phyloP scores from a whole-genome alignment of 2,329 filamentous ascomycete species.

The Zymoseptoria brevis region DNA sequence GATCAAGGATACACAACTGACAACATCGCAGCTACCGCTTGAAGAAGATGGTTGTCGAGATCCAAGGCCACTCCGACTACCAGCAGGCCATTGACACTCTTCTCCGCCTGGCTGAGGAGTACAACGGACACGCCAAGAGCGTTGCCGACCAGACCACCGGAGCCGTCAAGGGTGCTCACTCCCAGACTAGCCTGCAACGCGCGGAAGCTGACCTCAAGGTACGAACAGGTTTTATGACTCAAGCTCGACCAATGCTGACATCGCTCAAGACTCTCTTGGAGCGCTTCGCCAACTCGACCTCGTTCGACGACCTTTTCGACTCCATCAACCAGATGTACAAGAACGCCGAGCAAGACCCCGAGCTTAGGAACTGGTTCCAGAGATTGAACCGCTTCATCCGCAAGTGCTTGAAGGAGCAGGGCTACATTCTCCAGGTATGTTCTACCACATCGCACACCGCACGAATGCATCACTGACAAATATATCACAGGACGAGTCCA shows the following conservation, averaged over 20 bases:
- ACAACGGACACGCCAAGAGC: constrained; percentile 64
- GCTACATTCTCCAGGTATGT: constrained; percentile 60
- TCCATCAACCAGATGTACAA: constrained; percentile 78
- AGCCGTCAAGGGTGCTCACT: constrained; percentile 64
- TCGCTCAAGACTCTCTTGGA: constrained; percentile 69
- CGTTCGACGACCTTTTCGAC: constrained; percentile 74
- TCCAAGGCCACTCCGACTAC: constrained; percentile 92
- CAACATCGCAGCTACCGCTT: constrained; percentile 32
- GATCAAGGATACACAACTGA: neutral
- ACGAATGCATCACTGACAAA: neutral
- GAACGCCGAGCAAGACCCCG: constrained; percentile 77
- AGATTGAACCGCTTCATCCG: constrained; percentile 68
- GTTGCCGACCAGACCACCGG: constrained; percentile 57
- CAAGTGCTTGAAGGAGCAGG: constrained; percentile 77
- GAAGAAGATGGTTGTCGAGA: constrained; percentile 97
- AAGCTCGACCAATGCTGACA: constrained; percentile 43
- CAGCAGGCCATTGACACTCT: constrained; percentile 84
- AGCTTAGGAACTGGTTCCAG: constrained; percentile 86
- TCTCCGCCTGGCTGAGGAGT: constrained; percentile 74
- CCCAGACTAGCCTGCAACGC: constrained; percentile 53
- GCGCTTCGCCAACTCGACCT: constrained; percentile 92
- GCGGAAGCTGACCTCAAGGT: constrained; percentile 76
- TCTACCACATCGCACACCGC: neutral
- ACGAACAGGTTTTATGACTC: constrained; percentile 35
- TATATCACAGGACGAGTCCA: constrained; percentile 58